A percentile compares a stretch with the other conserved stretches of the same genome.
phyloP scores from a whole-genome alignment of 83 land plant species.

The Thuja plicata region DNA sequence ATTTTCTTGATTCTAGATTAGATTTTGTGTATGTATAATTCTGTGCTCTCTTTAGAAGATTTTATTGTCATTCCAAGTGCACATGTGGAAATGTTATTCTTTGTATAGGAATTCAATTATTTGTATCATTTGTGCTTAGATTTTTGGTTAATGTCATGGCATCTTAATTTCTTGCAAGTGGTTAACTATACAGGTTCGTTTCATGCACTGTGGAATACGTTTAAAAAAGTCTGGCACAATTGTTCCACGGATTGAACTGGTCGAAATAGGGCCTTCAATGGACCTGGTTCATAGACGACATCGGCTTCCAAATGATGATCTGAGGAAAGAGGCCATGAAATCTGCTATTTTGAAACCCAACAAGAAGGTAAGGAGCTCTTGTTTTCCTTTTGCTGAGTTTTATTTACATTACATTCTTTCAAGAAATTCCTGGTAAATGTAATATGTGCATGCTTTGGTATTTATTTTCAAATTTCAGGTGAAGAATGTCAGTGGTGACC shows the following conservation, averaged over 20 bases:
- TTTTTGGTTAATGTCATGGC: not conserved
- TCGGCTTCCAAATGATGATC: conserved; percentile 72
- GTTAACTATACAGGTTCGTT: conserved; percentile 26
- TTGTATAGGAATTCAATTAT: not conserved
- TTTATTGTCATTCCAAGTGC: not conserved
- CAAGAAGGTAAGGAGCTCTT: conserved; percentile 53
- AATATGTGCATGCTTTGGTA: not conserved
- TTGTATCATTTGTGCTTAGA: not conserved
- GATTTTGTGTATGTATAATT: not conserved
- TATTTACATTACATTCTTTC: not conserved
- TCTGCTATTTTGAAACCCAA: conserved; percentile 45
- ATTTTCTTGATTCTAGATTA: conserved; percentile 14
- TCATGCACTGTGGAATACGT: conserved; percentile 83
- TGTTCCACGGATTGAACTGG: conserved; percentile 79
- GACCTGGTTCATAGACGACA: conserved; percentile 78
- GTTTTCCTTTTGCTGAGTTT: not conserved
- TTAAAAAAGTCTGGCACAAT: conserved; percentile 82
- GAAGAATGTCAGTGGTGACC: conserved; percentile 58
- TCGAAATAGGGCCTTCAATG: conserved; percentile 94
- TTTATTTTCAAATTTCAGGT: conserved; percentile 28
- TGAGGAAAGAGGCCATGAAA: conserved; percentile 82
- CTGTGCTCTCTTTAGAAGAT: not conserved
- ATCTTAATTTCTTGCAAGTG: not conserved
- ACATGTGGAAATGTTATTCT: not conserved
- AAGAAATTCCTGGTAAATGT: conserved; percentile 8